Evolutionary conservation across 805 yeast genomes (phyloP).

Genomic region (Saccharomycopsis guyanensis): DNA sequence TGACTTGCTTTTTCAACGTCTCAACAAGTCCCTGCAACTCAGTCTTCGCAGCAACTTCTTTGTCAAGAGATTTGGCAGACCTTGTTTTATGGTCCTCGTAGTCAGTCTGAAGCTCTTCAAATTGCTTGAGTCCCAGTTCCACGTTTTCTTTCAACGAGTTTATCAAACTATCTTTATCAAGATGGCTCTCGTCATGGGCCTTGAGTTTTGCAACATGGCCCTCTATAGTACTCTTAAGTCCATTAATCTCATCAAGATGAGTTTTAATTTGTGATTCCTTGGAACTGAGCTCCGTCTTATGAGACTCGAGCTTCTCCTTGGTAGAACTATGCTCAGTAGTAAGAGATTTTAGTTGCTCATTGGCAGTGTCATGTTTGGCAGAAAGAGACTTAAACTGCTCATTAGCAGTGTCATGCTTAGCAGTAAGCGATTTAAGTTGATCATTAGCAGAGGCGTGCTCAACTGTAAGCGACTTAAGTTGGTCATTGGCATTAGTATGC

Average conservation of each 20-base stretch:
- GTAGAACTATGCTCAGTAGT: background rate
- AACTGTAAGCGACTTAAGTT: too few relatives aligned
- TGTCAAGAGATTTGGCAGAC: background rate
- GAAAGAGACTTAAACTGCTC: too few relatives aligned
- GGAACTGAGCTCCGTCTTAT: background rate
- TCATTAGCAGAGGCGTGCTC: too few relatives aligned
- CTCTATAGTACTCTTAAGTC: background rate
- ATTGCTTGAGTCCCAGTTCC: background rate
- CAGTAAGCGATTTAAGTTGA: too few relatives aligned
- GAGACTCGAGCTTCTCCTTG: background rate
- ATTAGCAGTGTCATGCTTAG: background rate
- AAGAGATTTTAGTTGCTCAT: too few relatives aligned
- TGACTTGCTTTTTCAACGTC: conserved; percentile 24
- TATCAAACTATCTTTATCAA: background rate
- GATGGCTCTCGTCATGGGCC: background rate
- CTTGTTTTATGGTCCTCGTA: background rate
- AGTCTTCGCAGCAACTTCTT: background rate
- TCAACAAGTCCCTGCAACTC: conserved; percentile 15
- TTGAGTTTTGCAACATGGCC: background rate
- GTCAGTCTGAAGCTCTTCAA: background rate
- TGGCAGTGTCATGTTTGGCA: too few relatives aligned
- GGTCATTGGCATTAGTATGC: too few relatives aligned
- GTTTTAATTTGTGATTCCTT: background rate
- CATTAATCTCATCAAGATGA: too few relatives aligned
- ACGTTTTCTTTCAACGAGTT: background rate